phyloP scores from a whole-genome alignment of 306 rosid species.

The Myrica gale region DNA sequence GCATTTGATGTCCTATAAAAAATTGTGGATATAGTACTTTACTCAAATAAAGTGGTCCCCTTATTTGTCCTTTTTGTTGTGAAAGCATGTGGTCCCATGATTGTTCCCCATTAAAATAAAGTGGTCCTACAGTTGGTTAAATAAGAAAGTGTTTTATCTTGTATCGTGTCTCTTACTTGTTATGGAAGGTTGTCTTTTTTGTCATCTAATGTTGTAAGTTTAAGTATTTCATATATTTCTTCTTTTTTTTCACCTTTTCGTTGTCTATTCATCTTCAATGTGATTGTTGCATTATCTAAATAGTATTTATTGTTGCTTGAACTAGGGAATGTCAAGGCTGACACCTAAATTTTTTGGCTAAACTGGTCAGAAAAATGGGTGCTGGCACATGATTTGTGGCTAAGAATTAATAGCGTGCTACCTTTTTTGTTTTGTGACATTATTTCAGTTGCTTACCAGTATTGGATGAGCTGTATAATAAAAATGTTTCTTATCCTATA shows the following conservation, averaged over 20 bases:
- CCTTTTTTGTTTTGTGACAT: not conserved
- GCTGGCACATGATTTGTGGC: not conserved
- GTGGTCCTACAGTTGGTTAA: no score
- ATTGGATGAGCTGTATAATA: not conserved
- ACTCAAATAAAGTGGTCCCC: no score
- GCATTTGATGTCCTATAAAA: no score
- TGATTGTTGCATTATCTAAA: slow-evolving; percentile 11
- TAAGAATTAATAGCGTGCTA: not conserved
- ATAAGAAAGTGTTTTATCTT: no score
- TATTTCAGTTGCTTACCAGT: not conserved
- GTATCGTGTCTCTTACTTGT: no score
- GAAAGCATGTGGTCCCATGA: no score
- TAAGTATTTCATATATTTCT: slow-evolving; percentile 10
- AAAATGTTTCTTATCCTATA: not conserved
- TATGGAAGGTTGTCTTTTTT: not conserved
- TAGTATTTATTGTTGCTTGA: slow-evolving; percentile 15
- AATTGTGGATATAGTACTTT: no score
- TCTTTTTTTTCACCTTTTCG: not conserved
- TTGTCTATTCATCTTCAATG: slow-evolving; percentile 8
- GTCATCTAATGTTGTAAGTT: not conserved
- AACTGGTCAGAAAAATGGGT: not conserved
- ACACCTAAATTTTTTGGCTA: not conserved
- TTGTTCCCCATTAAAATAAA: no score
- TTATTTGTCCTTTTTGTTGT: no score
- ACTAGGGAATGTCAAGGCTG: not conserved